Evolutionary conservation across 2,329 filamentous ascomycete species (phyloP), one percentile per base, ranked within the genome.

Genomic region (Fusarium heterosporum): DNA sequence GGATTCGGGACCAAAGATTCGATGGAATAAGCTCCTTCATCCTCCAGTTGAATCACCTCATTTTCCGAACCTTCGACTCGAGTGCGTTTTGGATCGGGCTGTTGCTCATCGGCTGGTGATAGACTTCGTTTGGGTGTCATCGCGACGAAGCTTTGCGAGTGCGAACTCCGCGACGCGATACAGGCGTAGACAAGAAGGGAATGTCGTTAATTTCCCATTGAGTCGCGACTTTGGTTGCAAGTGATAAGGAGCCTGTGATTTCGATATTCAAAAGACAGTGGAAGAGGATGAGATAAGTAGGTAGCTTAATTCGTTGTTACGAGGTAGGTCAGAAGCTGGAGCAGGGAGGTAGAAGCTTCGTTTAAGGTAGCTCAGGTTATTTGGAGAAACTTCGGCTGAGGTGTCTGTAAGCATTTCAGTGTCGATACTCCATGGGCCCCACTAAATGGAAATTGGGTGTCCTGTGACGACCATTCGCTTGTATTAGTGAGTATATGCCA

Each of bases 61-160:
- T 30, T 28, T 29, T 64, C 30, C 4, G 26, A 47, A 32, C 64
- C 36, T 4, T 62, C 54, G 4, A 71, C 30, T 22, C 73, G 69
- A 2, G 58, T 52, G 10, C 78, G 78, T 61, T 82, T 82, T 26
- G 73, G 34, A 5, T 64, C 64, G 3, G 71, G 68, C 48, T 71
- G 62, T 19, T 69, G 60, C 34, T 72, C 72, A 25, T 76, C 74
- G 29, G 61, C 63, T 9, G 74, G 71, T 10, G 77, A 73, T 34
- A 78, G 69, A 30, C 69, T 74, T 66, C 80, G 78, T 68, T 82
- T 82, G 41, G 76, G 77, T n/a, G 77, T 74, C 74, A 74, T 77
- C 32, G 41, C 51, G 45, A 61, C 30, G 22, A 36, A 36, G 40
- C n/a, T 43, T 46, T 25, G 32, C 38, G 29, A 29, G 40, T 28